phyloP scores from a whole-genome alignment of 2,329 filamentous ascomycete genomes.

The Mollisiaceae sp. region DNA sequence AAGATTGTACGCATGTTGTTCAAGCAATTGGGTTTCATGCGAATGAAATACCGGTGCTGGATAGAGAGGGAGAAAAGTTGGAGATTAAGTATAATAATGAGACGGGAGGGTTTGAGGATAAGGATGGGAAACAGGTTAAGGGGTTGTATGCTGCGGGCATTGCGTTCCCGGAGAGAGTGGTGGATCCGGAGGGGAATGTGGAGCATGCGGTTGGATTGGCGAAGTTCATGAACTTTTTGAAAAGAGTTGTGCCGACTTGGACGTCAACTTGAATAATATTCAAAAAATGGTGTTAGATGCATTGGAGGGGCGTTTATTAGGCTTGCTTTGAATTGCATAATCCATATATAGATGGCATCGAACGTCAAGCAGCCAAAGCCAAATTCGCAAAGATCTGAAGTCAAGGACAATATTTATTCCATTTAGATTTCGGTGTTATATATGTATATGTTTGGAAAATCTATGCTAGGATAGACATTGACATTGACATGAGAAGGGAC shows the following conservation, averaged over 20 bases:
- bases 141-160: conserved; percentile 67
- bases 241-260: conserved; percentile 60
- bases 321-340: background rate
- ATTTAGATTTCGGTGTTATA: background rate
- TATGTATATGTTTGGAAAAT: background rate
- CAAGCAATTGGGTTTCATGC: conserved; percentile 64
- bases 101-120: conserved; percentile 54
- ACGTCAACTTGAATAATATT: conserved; percentile 2
- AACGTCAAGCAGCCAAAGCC: background rate
- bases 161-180: conserved; percentile 65
- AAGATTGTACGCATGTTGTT: conserved; percentile 56
- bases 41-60: conserved; percentile 55
- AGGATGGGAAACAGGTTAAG: conserved; percentile 48
- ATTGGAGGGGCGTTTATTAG: background rate
- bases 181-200: conserved; percentile 64
- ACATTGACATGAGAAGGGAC: background rate
- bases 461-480: background rate
- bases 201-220: conserved; percentile 67
- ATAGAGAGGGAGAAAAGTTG: conserved; percentile 37
- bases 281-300: background rate
- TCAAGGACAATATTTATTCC: background rate
- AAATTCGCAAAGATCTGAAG: background rate
- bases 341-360: background rate
- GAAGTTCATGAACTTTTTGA: conserved; percentile 69
- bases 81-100: conserved; percentile 43